A percentile compares a stretch with the other conserved stretches of the same genome.
These are phyloP conservation scores for Suhomyces atakaporum DNA, from an alignment of 1,139 yeast species.

Conservation along the genomic window DNA sequence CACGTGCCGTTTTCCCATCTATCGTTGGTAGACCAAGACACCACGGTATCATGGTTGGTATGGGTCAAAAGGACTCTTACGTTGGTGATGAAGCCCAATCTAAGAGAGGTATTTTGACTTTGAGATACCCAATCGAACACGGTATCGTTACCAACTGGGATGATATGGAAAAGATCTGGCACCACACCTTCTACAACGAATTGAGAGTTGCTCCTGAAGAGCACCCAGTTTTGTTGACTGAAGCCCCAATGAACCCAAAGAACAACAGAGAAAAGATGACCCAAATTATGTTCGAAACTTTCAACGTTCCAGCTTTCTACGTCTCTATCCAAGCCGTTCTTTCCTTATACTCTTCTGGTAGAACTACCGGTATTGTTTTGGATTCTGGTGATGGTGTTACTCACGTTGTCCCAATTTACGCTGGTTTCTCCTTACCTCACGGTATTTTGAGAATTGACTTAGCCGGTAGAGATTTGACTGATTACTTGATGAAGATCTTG, in stretches of 20 bases:
- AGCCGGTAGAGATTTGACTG: slow-evolving; percentile 99
- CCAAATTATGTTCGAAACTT: slow-evolving; percentile 97
- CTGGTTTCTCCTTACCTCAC: slow-evolving; percentile 99
- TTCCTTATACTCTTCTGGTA: slow-evolving; percentile 97
- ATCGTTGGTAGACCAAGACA: slow-evolving; percentile 99
- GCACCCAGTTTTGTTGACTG: slow-evolving; percentile 97
- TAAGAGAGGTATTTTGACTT: slow-evolving; percentile 98
- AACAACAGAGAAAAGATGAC: slow-evolving; percentile 99
- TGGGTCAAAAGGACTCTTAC: slow-evolving; percentile 99
- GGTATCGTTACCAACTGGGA: slow-evolving; percentile 99
- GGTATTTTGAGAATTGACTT: slow-evolving; percentile 98
- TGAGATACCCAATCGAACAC: slow-evolving; percentile 99
- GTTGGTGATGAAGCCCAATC: slow-evolving; percentile 99
- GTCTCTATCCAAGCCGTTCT: slow-evolving; percentile 98
- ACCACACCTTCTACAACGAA: slow-evolving; percentile 96
- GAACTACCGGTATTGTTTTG: slow-evolving; percentile 99
- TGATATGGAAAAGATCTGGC: slow-evolving; percentile 99
- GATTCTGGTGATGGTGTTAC: slow-evolving; percentile 99
- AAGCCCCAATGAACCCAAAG: slow-evolving; percentile 99
- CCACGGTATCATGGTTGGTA: slow-evolving; percentile 99
- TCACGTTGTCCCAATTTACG: slow-evolving; percentile 99
- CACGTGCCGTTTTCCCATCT: slow-evolving; percentile 99
- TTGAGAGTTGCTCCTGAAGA: slow-evolving; percentile 99
- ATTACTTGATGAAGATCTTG: slow-evolving; percentile 96
- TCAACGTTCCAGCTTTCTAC: slow-evolving; percentile 99